A percentile compares a stretch with the other conserved stretches of the same genome.
phyloP scores from a whole-genome alignment of 306 rosid genomes.

The Pterocarpus macrocarpus region DNA sequence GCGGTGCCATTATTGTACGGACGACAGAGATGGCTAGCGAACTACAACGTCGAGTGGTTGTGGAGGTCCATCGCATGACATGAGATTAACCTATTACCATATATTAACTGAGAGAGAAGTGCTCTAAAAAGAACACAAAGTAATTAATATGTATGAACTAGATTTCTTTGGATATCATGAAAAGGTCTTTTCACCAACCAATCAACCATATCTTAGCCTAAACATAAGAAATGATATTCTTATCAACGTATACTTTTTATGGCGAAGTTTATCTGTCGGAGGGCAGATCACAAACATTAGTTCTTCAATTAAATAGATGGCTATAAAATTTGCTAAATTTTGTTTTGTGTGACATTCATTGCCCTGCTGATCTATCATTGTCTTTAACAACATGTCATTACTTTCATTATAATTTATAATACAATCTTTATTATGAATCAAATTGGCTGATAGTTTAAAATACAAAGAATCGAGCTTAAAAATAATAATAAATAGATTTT shows the following conservation, averaged over 20 bases:
- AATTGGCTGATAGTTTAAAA: no score
- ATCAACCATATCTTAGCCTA: not conserved
- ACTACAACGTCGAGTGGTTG: not conserved
- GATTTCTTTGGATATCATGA: not conserved
- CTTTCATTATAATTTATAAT: no score
- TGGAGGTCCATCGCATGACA: not conserved
- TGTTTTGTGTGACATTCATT: not conserved
- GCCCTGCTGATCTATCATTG: no score
- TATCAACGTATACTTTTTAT: not conserved
- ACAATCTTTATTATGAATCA: no score
- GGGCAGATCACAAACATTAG: not conserved
- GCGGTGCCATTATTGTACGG: constrained; percentile 11
- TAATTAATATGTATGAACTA: not conserved
- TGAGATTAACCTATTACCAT: not conserved
- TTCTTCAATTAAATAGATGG: not conserved
- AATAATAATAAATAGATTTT: no score
- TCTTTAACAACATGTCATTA: no score
- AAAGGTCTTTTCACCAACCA: not conserved
- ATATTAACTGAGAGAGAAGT: no score
- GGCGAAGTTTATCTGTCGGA: not conserved
- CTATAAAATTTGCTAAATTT: not conserved
- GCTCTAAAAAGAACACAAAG: no score
- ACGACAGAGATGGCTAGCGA: not conserved
- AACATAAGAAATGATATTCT: not conserved
- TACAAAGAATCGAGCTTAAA: no score